A percentile compares a stretch with the other conserved stretches of the same genome.
phyloP scores from a whole-genome alignment of 2,329 filamentous ascomycete species.

The Penicillium sp. region DNA sequence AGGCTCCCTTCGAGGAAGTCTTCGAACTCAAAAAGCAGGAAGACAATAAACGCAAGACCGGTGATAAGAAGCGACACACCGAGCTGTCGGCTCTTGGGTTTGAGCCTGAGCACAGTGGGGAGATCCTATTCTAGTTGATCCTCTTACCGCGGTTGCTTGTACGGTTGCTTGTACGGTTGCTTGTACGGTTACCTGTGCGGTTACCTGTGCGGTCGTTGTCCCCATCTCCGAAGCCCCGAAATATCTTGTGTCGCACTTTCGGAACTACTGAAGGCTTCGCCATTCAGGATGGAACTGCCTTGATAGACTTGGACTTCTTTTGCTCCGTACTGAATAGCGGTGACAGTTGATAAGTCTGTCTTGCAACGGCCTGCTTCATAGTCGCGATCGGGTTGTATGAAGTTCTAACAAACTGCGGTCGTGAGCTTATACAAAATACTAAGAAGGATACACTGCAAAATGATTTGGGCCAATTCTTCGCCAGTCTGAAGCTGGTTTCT shows the following conservation, averaged over 20 bases:
- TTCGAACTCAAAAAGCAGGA: conserved; percentile 68
- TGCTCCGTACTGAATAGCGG: neutral
- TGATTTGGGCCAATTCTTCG: neutral
- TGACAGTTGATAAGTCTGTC: neutral
- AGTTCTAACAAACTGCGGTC: neutral
- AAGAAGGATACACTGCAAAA: neutral
- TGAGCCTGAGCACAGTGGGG: conserved; percentile 76
- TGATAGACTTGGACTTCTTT: neutral
- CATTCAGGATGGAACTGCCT: neutral
- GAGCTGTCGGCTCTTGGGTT: conserved; percentile 76
- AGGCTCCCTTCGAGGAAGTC: conserved; percentile 65
- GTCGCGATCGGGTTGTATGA: neutral
- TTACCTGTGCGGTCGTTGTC: conserved; percentile 2
- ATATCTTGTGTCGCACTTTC: neutral
- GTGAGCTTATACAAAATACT: neutral
- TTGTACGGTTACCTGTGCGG: too few species aligned
- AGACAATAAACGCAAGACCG: conserved; percentile 63
- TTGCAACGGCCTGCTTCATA: neutral
- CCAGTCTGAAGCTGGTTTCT: neutral
- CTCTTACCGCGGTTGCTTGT: neutral
- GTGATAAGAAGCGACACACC: conserved; percentile 67
- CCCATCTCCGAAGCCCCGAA: neutral
- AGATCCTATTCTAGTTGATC: conserved; percentile 58
- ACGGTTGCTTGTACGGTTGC: too few species aligned
- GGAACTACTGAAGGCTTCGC: neutral